Base-by-base conservation (phyloP, 768 basidiomycete genomes). In the Boletellus ananiceps region DNA sequence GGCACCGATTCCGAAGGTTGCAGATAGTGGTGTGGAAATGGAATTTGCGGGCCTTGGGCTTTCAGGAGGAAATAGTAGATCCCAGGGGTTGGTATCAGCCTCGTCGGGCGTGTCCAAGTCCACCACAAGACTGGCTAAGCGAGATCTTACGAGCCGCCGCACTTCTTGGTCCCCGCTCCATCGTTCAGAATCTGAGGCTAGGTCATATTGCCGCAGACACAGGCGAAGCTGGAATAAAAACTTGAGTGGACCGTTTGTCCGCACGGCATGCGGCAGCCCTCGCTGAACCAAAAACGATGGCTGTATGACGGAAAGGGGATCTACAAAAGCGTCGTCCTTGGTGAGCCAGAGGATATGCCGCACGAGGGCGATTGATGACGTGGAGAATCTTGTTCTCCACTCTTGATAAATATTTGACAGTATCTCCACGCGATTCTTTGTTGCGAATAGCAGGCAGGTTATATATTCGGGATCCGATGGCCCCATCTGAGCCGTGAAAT, bases 211-310 rank as follows among this genome's bases (percentile, higher is more conserved):
- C 80, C 55, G 81, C 78, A 37, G 43, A 46, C 58, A 57, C 32
- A 54, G 41, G 19, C 93, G 83, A 23, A 95, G 74, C 59, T 91
- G 84, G 52, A 87, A 83, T 18, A 94, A 69, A 44, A 94, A 80
- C 57, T 82, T 83, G 74, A 92, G 93, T 1, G 77, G 74, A 0
- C 78, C 68, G 53, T 88, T 83, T 21, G 77, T 78, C 21, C 93
- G 86, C 42, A 91, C 63, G 32, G 73, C 62, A 40, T 85, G 78
- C 8, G 88, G 85, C 8, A 75, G 66, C 5, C 90, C 90, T 39
- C 74, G 79, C 61, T 89, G 89, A 21, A 93, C 80, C 31, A 94
- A 75, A 61, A 81, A 90, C 2, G 90, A 92, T 6, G 89, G 87
- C 41, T 92, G 88, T 27, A 83, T 88, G 29, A 87, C 81, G 18